A percentile compares a stretch with the other conserved stretches of the same genome.
phyloP scores from a whole-genome alignment of 495 filamentous ascomycete genomes.

The Elasticomyces elasticus region DNA sequence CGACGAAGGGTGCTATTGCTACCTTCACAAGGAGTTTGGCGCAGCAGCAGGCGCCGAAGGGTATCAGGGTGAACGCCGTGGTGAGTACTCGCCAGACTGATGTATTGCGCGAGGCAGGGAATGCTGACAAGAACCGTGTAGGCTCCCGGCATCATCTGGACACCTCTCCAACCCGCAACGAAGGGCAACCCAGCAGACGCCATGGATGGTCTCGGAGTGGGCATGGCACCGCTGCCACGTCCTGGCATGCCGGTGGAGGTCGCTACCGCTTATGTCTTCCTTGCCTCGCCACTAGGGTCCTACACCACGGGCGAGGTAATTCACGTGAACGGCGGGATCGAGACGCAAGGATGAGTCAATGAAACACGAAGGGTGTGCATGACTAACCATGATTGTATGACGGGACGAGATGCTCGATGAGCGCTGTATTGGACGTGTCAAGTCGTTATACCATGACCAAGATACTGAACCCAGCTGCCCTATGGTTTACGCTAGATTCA shows the following conservation, averaged over 20 bases:
- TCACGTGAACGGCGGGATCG: constrained; percentile 17
- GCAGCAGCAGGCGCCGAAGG: constrained; percentile 45
- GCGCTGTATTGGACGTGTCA: no score
- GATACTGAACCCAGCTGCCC: no score
- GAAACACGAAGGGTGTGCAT: no score
- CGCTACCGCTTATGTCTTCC: constrained; percentile 52
- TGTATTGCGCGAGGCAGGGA: constrained; percentile 30
- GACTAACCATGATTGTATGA: no score
- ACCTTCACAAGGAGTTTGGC: constrained; percentile 50
- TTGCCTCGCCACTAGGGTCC: constrained; percentile 13
- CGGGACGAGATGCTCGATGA: no score
- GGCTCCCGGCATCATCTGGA: constrained; percentile 50
- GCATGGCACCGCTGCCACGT: constrained; percentile 36
- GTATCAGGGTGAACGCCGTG: constrained; percentile 55
- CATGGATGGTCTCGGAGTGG: constrained; percentile 44
- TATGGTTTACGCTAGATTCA: no score
- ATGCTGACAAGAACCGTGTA: neutral
- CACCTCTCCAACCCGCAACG: constrained; percentile 48
- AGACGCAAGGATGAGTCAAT: constrained; percentile 20
- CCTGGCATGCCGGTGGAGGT: constrained; percentile 54
- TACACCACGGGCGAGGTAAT: constrained; percentile 18
- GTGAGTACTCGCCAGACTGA: constrained; percentile 49
- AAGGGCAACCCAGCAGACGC: constrained; percentile 36
- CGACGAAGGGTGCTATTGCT: constrained; percentile 54
- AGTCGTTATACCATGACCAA: no score